phyloP scores from a whole-genome alignment of 2,329 filamentous ascomycete species.

The Fusarium sp. region DNA sequence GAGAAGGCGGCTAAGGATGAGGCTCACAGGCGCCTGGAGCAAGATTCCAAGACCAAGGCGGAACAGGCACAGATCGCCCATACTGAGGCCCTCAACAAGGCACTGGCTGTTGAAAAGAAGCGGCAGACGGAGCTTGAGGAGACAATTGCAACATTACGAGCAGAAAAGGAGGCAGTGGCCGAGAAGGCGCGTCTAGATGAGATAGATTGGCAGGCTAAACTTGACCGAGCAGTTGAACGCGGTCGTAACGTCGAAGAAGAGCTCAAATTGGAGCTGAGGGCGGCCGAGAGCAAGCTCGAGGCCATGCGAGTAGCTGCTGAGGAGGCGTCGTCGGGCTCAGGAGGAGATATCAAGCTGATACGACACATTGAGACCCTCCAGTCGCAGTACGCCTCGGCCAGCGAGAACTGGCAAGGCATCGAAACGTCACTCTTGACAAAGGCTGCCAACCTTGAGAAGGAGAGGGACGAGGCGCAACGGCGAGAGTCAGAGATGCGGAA shows the following conservation, averaged over 20 bases:
- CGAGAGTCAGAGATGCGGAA: slow-evolving; percentile 89
- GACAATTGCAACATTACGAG: slow-evolving; percentile 72
- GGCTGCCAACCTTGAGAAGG: slow-evolving; percentile 83
- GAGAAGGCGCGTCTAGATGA: slow-evolving; percentile 78
- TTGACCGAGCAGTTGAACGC: slow-evolving; percentile 78
- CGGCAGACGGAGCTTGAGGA: slow-evolving; percentile 67
- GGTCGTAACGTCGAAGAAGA: slow-evolving; percentile 78
- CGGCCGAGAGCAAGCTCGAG: slow-evolving; percentile 91
- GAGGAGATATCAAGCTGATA: slow-evolving; percentile 87
- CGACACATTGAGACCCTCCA: slow-evolving; percentile 96
- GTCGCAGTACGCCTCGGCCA: slow-evolving; percentile 93
- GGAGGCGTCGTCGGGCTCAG: slow-evolving; percentile 85
- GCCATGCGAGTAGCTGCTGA: slow-evolving; percentile 86
- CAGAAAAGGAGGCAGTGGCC: slow-evolving; percentile 81
- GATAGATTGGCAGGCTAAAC: slow-evolving; percentile 78
- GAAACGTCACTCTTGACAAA: slow-evolving; percentile 86
- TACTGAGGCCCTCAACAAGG: slow-evolving; percentile 73
- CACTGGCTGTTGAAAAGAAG: slow-evolving; percentile 75
- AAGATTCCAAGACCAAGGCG: slow-evolving; percentile 75
- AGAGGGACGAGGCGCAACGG: slow-evolving; percentile 85
- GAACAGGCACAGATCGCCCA: slow-evolving; percentile 74
- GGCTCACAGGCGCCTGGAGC: slow-evolving; percentile 75
- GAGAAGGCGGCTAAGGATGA: slow-evolving; percentile 69
- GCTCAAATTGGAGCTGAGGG: slow-evolving; percentile 79
- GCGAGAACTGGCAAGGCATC: slow-evolving; percentile 97